These are phyloP conservation scores for Kalanchoe fedtschenkoi DNA, from an alignment of 164 flowering plant genomes.

Conservation along the genomic window DNA sequence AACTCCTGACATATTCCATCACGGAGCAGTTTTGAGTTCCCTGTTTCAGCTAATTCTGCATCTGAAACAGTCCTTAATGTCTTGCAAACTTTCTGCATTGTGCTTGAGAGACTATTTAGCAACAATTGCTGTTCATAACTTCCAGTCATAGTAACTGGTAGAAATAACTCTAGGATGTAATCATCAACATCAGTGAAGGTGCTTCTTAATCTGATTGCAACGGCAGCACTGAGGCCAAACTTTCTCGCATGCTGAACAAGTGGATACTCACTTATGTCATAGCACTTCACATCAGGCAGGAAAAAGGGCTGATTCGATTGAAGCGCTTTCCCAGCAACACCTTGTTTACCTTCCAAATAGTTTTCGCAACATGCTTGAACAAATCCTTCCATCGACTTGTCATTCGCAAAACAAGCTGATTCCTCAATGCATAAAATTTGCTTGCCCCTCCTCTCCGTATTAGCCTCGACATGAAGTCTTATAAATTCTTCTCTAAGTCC, in stretches of 20 bases:
- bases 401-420: constrained; percentile 71
- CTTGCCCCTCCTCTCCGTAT: constrained; percentile 20
- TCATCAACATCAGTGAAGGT: constrained; percentile 64
- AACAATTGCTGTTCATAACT: constrained; percentile 64
- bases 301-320: constrained; percentile 78
- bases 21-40: constrained; percentile 4
- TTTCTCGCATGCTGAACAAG: constrained; percentile 90
- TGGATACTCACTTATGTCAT: constrained; percentile 65
- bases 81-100: constrained; percentile 77
- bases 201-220: constrained; percentile 80
- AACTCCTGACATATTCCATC: constrained; percentile 12
- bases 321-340: constrained; percentile 78
- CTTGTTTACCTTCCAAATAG: constrained; percentile 76
- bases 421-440: constrained; percentile 47
- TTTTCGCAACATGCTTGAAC: constrained; percentile 67
- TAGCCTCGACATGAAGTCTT: constrained; percentile 18
- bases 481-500: constrained; percentile 19
- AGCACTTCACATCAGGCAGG: constrained; percentile 55
- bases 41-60: constrained; percentile 23
- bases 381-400: constrained; percentile 58
- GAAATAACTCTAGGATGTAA: constrained; percentile 79
- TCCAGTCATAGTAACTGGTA: constrained; percentile 59
- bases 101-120: constrained; percentile 68
- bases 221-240: constrained; percentile 72
- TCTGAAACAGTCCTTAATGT: constrained; percentile 81